Evolutionary conservation across 1,284 basidiomycete species (phyloP).

Genomic region (Leccinum subrobustum): DNA sequence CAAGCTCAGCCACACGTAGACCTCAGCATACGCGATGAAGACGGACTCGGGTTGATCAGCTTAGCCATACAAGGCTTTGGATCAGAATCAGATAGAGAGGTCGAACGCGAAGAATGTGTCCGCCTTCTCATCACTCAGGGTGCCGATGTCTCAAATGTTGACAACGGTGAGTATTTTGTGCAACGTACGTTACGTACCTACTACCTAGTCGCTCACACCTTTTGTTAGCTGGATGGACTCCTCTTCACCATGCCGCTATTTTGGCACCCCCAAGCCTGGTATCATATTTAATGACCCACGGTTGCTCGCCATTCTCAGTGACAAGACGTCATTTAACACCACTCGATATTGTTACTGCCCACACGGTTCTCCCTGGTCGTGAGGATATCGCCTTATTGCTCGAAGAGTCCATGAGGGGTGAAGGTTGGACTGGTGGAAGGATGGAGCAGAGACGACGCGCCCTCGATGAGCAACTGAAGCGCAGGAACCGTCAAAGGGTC

Average conservation of each 20-base stretch:
- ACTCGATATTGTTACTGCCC: conserved; percentile 82
- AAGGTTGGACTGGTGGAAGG: conserved; percentile 69
- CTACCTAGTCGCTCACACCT: conserved; percentile 7
- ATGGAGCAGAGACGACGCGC: conserved; percentile 61
- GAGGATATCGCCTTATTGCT: conserved; percentile 79
- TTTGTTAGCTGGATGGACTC: conserved; percentile 83
- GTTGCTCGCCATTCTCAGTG: conserved; percentile 75
- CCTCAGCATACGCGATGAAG: conserved; percentile 73
- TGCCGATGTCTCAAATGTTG: conserved; percentile 62
- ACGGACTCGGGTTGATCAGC: conserved; percentile 78
- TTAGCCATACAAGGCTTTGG: conserved; percentile 83
- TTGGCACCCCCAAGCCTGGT: conserved; percentile 89
- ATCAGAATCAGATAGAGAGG: conserved; percentile 74
- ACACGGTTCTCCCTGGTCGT: conserved; percentile 74
- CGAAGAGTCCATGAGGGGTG: conserved; percentile 77
- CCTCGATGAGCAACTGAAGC: conserved; percentile 57
- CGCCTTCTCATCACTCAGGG: conserved; percentile 78
- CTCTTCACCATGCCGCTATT: conserved; percentile 91
- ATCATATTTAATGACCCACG: conserved; percentile 90
- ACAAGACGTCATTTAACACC: conserved; percentile 80
- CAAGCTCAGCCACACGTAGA: conserved; percentile 70
- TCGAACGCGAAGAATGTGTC: conserved; percentile 87
- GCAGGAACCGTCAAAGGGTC: conserved; percentile 49
- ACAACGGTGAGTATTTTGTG: conserved; percentile 53
- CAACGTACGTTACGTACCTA: not conserved